Conservation (phyloP, 495 filamentous ascomycete species). For the Choiromyces venosus region DNA sequence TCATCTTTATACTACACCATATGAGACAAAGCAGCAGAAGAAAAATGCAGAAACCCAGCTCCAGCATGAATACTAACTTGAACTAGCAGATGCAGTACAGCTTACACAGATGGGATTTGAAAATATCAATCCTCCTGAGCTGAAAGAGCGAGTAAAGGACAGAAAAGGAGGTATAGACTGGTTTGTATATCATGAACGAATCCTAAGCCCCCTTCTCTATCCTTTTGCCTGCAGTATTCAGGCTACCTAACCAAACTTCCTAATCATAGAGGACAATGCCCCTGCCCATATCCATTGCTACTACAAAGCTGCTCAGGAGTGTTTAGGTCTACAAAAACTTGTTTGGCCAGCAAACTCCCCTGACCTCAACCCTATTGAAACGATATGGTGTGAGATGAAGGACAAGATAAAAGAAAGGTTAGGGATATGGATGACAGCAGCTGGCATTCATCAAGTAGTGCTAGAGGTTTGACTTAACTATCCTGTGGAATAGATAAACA, state of each 20-base stretch:
- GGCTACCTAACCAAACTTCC: neutral
- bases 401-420: neutral
- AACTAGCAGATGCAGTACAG: neutral
- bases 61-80: neutral
- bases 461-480: neutral
- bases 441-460: neutral
- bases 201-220: neutral
- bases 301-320: neutral
- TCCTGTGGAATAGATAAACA: neutral
- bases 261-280: neutral
- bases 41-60: neutral
- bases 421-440: neutral
- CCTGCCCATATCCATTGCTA: neutral
- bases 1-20: neutral
- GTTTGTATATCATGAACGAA: neutral
- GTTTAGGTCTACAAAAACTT: neutral
- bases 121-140: neutral
- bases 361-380: neutral
- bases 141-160: neutral
- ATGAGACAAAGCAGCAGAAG: neutral
- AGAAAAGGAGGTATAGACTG: neutral
- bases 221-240: neutral
- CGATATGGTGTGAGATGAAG: neutral
- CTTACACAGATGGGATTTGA: neutral
- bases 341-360: neutral